Evolutionary conservation across 345 rosid species (phyloP), one percentile per base, ranked within the genome.

Genomic region (Populus tremula): DNA sequence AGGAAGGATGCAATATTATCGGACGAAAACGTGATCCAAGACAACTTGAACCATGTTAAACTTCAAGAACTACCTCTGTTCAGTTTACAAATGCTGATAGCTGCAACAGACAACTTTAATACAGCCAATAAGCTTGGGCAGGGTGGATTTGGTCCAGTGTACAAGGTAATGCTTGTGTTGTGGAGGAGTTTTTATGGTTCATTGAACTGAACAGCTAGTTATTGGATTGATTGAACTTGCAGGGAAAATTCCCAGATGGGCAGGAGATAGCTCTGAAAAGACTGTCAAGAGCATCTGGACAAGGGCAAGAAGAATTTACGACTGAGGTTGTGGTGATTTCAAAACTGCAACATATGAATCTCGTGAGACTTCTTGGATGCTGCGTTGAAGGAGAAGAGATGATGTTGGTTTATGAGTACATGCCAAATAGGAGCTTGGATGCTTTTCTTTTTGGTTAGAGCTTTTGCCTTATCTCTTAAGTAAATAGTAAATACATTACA

Each of bases 81-180:
- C 64, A 80, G 13, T 50, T 73, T 87, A 54, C 56, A 78, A 72
- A 67, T 66, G 70, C 45, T 84, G 49, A 73, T 76, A 43, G 62
- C 33, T 75, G 84, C 86, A 70, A 82, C 88, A n/a, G 73, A 77
- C 71, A 49, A 79, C 67, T 87, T 87, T 50, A 21, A 80, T 18
- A 11, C 11, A 5, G 39, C 35, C 23, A 83, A 77, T 73, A 77
- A 83, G 67, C 82, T 85, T 4, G 89, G 89, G 33, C 76, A 84
- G 73, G 89, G 87, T 5, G 87, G 89, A 16, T 86, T 86, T 38
- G 89, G 87, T 31, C 83, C 86, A 0, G 87, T 86, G 2, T 86
- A 87, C 78, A 77, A 33, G 86, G 89, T 85, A 81, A 69, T 61
- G 45, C n/a, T 38, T 70, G 25, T 73, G 12, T 4, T 17, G 23